These are phyloP conservation scores for Septoria linicola DNA, from an alignment of 2,329 filamentous ascomycete species.

Conservation along the genomic window DNA sequence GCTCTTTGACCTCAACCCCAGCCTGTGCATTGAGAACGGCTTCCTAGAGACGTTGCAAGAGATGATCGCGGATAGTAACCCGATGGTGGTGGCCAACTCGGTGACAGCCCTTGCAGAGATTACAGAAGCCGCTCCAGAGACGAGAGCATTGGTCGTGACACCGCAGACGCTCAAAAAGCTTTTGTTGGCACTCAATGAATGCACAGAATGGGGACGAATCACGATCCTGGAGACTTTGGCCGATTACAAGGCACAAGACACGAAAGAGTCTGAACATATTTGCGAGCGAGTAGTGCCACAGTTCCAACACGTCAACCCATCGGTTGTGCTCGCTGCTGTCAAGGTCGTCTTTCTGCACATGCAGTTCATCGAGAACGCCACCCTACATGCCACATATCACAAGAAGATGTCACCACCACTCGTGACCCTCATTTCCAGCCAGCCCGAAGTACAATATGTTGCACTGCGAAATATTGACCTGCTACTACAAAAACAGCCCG, in stretches of 20 bases:
- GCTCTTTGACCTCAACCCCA: constrained; percentile 89
- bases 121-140: constrained; percentile 84
- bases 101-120: constrained; percentile 94
- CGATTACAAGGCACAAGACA: constrained; percentile 79
- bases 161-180: constrained; percentile 87
- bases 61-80: constrained; percentile 94
- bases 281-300: constrained; percentile 94
- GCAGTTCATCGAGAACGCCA: constrained; percentile 70
- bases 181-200: constrained; percentile 93
- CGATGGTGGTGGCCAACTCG: constrained; percentile 98
- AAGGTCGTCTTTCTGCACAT: constrained; percentile 98
- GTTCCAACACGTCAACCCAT: constrained; percentile 97
- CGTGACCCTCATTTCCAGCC: constrained; percentile 92
- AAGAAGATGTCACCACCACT: constrained; percentile 99
- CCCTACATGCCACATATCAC: constrained; percentile 78
- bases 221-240: constrained; percentile 88
- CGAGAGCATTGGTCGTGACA: constrained; percentile 79
- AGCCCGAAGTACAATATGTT: constrained; percentile 96
- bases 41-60: constrained; percentile 93
- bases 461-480: constrained; percentile 95
- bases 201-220: constrained; percentile 96
- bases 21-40: constrained; percentile 92
- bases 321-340: constrained; percentile 93
- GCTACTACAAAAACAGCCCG: constrained; percentile 89
- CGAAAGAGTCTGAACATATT: constrained; percentile 96